These are phyloP conservation scores for Aspergillus haitiensis DNA, from an alignment of 495 filamentous ascomycete genomes.

Conservation along the genomic window DNA sequence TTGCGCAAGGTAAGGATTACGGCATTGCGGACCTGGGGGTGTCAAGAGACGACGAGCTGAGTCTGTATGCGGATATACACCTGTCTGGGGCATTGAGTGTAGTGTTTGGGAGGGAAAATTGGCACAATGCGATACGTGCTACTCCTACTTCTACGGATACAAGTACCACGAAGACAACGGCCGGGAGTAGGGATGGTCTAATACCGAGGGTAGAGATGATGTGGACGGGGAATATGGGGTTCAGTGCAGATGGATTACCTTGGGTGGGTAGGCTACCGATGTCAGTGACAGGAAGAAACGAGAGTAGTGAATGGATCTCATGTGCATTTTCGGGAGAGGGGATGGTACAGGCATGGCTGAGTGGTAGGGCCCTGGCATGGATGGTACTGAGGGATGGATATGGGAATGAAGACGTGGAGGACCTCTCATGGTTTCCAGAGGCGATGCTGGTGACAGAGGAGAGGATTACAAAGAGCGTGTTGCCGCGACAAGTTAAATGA, in stretches of 20 bases:
- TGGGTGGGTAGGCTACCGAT: conserved; percentile 71
- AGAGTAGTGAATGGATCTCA: conserved; percentile 51
- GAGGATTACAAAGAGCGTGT: conserved; percentile 27
- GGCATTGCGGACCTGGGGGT: conserved; percentile 52
- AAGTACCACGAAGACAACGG: too few species aligned
- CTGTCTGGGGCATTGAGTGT: conserved; percentile 31
- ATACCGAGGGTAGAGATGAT: conserved; percentile 50
- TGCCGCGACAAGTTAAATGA: conserved; percentile 19
- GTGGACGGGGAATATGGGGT: conserved; percentile 88
- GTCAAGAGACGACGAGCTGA: conserved; percentile 34
- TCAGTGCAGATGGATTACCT: conserved; percentile 64
- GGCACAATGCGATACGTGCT: conserved; percentile 38
- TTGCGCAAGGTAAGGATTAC: conserved; percentile 44
- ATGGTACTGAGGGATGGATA: conserved; percentile 55
- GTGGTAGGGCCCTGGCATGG: conserved; percentile 62
- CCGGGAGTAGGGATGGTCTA: too few species aligned
- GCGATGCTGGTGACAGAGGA: conserved; percentile 49
- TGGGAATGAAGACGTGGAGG: conserved; percentile 17
- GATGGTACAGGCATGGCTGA: conserved; percentile 75
- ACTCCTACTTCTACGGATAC: not conserved
- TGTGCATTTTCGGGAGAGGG: conserved; percentile 74
- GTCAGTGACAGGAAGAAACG: conserved; percentile 38
- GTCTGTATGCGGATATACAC: conserved; percentile 34
- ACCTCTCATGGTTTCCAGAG: conserved; percentile 43
- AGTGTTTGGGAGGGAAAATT: conserved; percentile 36